A percentile compares a stretch with the other conserved stretches of the same genome.
Evolutionary conservation across 2,329 filamentous ascomycete genomes (phyloP).

Genomic region (Sporothrix brasiliensis): DNA sequence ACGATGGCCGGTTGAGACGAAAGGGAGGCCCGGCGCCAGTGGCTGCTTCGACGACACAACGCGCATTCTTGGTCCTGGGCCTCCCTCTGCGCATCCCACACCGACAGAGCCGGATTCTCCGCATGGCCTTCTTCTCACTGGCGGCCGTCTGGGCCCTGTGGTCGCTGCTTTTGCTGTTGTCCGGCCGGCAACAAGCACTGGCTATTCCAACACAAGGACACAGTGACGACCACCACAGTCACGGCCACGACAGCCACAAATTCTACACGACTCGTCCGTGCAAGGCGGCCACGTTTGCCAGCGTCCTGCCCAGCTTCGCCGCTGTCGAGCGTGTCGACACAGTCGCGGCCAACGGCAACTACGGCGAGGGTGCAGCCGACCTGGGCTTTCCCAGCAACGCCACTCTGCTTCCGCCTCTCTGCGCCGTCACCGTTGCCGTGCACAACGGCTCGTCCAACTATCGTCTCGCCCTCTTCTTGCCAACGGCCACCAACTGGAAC

Average conservation of each 20-base stretch:
- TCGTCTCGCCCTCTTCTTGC: slow-evolving; percentile 47
- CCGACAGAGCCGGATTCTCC: slow-evolving; percentile 5
- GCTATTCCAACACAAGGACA: slow-evolving; percentile 9
- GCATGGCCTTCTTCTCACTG: slow-evolving; percentile 20
- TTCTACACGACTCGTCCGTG: slow-evolving; percentile 20
- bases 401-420: slow-evolving; percentile 46
- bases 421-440: slow-evolving; percentile 46
- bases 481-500: slow-evolving; percentile 43
- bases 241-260: neutral
- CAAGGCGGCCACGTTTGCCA: slow-evolving; percentile 25
- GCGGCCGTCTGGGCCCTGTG: slow-evolving; percentile 21
- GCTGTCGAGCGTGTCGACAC: slow-evolving; percentile 43
- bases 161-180: slow-evolving; percentile 11
- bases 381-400: slow-evolving; percentile 44
- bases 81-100: neutral
- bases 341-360: slow-evolving; percentile 42
- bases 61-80: neutral
- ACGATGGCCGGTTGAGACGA: neutral
- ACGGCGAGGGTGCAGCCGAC: slow-evolving; percentile 45
- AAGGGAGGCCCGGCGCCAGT: neutral
- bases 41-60: neutral
- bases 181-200: neutral
- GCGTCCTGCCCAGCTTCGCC: slow-evolving; percentile 39
- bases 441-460: slow-evolving; percentile 43
- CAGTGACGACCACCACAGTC: neutral